These are phyloP conservation scores for Skeletonema costatum DNA, from an alignment of 108 stramenopile genomes.

Conservation along the genomic window DNA sequence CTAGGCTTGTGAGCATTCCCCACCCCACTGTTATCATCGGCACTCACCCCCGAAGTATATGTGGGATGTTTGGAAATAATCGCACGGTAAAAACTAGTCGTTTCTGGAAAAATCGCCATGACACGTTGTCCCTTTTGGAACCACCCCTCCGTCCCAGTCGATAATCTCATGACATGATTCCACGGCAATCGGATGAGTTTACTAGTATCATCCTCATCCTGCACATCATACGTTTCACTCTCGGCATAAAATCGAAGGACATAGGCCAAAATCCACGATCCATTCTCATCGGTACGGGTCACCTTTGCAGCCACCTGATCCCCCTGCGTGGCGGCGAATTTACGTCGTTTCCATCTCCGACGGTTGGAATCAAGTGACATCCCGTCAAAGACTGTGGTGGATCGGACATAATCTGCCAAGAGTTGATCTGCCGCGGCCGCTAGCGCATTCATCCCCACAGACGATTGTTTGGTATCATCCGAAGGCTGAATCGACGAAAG, in stretches of 20 bases:
- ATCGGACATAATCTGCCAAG: slow-evolving; percentile 74
- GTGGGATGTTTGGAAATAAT: slow-evolving; percentile 85
- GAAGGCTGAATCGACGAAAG: slow-evolving; percentile 1
- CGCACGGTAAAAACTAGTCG: slow-evolving; percentile 94
- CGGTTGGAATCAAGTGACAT: slow-evolving; percentile 42
- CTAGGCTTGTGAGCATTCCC: slow-evolving; percentile 59
- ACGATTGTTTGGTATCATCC: slow-evolving; percentile 1
- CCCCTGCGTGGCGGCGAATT: slow-evolving; percentile 79
- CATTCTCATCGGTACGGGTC: slow-evolving; percentile 93
- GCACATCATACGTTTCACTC: slow-evolving; percentile 94
- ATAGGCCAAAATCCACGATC: slow-evolving; percentile 93
- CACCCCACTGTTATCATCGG: slow-evolving; percentile 26
- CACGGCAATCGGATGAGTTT: slow-evolving; percentile 93
- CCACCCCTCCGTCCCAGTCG: slow-evolving; percentile 81
- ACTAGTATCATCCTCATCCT: slow-evolving; percentile 94
- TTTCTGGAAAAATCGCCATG: slow-evolving; percentile 99
- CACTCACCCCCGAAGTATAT: slow-evolving; percentile 57
- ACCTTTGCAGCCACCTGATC: slow-evolving; percentile 97
- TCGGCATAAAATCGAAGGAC: slow-evolving; percentile 88
- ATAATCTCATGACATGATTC: slow-evolving; percentile 90
- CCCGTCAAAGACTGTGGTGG: slow-evolving; percentile 70
- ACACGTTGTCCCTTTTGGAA: slow-evolving; percentile 87
- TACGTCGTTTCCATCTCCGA: slow-evolving; percentile 74
- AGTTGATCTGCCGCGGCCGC: slow-evolving; percentile 45
- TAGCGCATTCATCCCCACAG: slow-evolving; percentile 46